Conservation (phyloP, 352 stramenopile species). For the Thraustochytrium striatum region DNA sequence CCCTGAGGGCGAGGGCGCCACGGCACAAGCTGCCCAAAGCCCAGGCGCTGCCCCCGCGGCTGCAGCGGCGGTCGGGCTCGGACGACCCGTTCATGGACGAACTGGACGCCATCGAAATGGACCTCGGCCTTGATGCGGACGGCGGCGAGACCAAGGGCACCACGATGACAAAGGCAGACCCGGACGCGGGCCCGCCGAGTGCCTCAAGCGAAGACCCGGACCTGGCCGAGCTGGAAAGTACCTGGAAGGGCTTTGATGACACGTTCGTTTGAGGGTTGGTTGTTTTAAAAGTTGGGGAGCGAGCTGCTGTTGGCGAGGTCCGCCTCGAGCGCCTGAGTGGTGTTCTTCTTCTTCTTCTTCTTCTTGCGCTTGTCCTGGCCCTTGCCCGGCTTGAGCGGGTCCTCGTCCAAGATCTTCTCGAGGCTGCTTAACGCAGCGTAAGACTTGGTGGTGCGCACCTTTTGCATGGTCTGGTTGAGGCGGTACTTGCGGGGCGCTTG, state of each 20-base stretch:
- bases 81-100: no score
- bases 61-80: no score
- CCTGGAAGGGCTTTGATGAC: constrained; percentile 15
- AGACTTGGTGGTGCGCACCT: constrained; percentile 29
- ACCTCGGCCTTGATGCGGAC: constrained; percentile 3
- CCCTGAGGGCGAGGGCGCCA: neutral
- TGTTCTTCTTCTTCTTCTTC: constrained; percentile 31
- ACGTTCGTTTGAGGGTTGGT: neutral
- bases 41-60: neutral
- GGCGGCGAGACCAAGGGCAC: neutral
- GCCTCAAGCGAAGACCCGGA: constrained; percentile 24
- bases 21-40: neutral
- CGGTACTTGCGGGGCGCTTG: constrained; percentile 35
- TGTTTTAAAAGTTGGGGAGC: neutral
- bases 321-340: neutral
- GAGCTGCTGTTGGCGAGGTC: neutral
- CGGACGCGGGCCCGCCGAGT: no score
- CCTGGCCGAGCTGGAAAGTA: constrained; percentile 39
- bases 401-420: constrained; percentile 25
- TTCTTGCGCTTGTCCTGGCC: neutral
- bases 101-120: neutral
- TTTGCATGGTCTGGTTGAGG: constrained; percentile 40
- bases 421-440: constrained; percentile 14
- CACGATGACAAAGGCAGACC: neutral
- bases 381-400: neutral